These are phyloP conservation scores for Lepidium didymum DNA, from an alignment of 345 rosid species.

Conservation along the genomic window DNA sequence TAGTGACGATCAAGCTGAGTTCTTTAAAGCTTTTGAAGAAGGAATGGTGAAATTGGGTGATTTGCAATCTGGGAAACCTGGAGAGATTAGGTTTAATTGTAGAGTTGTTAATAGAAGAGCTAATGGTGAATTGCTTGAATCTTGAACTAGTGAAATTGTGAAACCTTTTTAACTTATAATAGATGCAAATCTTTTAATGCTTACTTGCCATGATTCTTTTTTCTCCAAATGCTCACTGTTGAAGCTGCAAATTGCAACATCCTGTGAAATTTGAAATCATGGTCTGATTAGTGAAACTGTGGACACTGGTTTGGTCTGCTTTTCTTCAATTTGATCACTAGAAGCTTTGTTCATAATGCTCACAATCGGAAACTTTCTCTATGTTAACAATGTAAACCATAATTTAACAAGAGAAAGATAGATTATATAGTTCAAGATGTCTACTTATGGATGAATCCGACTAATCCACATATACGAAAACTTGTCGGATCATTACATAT, in stretches of 20 bases:
- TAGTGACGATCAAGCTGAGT: slow-evolving; percentile 42
- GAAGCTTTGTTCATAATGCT: too few species aligned
- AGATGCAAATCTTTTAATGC: background rate
- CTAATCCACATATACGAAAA: too few species aligned
- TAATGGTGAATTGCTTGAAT: slow-evolving; percentile 4
- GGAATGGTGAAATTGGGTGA: slow-evolving; percentile 93
- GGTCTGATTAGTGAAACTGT: background rate
- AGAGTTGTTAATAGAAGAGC: slow-evolving; percentile 48
- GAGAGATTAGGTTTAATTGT: slow-evolving; percentile 69
- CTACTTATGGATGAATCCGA: too few species aligned
- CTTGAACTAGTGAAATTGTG: background rate
- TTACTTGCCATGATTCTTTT: background rate
- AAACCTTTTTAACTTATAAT: background rate
- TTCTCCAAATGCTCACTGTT: background rate
- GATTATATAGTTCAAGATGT: too few species aligned
- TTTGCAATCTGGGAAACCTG: slow-evolving; percentile 55
- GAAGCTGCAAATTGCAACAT: background rate
- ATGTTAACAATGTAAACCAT: too few species aligned
- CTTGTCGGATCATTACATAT: too few species aligned
- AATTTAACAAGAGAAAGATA: too few species aligned
- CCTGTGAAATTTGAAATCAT: background rate
- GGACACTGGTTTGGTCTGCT: too few species aligned
- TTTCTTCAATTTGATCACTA: too few species aligned
- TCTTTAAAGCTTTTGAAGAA: slow-evolving; percentile 58
- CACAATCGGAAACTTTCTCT: too few species aligned